A percentile compares a stretch with the other conserved stretches of the same genome.
Evolutionary conservation across 768 basidiomycete genomes (phyloP).

Genomic region (Crepidotus variabilis): DNA sequence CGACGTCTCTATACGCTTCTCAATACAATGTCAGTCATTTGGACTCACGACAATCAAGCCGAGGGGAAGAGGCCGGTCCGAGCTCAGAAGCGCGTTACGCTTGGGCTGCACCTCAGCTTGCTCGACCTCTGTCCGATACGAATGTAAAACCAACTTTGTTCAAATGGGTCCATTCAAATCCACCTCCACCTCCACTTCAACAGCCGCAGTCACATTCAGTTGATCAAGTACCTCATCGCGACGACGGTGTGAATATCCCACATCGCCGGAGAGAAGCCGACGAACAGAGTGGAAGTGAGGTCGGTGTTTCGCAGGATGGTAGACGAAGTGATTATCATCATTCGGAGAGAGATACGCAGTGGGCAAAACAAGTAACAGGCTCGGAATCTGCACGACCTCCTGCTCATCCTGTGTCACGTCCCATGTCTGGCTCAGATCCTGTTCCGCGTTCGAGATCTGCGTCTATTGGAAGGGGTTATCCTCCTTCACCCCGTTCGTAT

Average conservation of each 20-base stretch:
- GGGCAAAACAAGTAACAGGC: background rate
- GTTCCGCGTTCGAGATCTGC: background rate
- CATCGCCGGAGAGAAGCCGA: background rate
- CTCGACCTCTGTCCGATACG: background rate
- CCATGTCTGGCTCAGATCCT: background rate
- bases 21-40: background rate
- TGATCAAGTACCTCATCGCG: background rate
- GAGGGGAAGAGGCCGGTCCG: background rate
- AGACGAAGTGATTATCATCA: background rate
- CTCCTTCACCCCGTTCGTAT: background rate
- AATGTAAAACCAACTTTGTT: background rate
- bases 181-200: background rate
- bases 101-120: background rate
- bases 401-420: background rate
- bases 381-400: background rate
- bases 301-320: background rate
- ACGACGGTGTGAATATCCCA: background rate
- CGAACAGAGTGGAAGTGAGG: too few species aligned
- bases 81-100: background rate
- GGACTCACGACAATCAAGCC: background rate
- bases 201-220: background rate
- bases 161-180: background rate
- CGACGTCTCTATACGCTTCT: background rate
- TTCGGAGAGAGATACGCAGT: background rate
- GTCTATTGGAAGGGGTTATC: background rate